Evolutionary conservation across 306 rosid genomes (phyloP), one percentile per base, ranked within the genome.

Genomic region (Prunus mongolica): DNA sequence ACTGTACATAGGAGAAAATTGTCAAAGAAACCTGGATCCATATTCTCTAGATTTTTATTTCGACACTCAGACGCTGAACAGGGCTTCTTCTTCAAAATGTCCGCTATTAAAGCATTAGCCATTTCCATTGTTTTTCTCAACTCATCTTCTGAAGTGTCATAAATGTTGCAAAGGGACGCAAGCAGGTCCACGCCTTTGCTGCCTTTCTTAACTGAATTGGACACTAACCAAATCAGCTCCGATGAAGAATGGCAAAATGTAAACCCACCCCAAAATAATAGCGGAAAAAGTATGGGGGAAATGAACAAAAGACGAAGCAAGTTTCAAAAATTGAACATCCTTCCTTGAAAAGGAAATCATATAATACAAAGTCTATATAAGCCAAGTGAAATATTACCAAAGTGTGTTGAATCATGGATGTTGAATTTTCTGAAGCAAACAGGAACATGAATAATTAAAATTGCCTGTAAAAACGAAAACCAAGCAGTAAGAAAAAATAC

Each of bases 371-470:
- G 45, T 60, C 69, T 46, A 68, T 27, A 73, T 62, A 73, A 75
- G 45, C 14, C 49, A 68, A 67, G 28, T 74, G 45, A 61, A 73
- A 73, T 32, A 73, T 84, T 92, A 96, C 99, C 98, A 65, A 92
- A 85, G 72, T 83, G 89, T 56, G 87, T 77, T 56, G 93, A 78
- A 65, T 96, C 99, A 15, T 84, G 79, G 69, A 92, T 89, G 89
- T 72, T 81, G 82, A 89, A 91, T 57, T 81, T 91, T 76, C 94
- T 85, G 82, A 88, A 83, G 34, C 84, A 86, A 77, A 83, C 77
- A 20, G 99, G 99, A 83, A 93, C 81, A 56, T 96, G 99, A 83
- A 96, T 83, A 75, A 96, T 85, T 79, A 96, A 86, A 84, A 96
- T 89, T 28, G 96, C 99, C 99, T 96, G 94, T 38, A 79, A 82